Evolutionary conservation across 2,329 filamentous ascomycete species (phyloP), one percentile per base, ranked within the genome.

Genomic region (Aspergillus aculeatus): DNA sequence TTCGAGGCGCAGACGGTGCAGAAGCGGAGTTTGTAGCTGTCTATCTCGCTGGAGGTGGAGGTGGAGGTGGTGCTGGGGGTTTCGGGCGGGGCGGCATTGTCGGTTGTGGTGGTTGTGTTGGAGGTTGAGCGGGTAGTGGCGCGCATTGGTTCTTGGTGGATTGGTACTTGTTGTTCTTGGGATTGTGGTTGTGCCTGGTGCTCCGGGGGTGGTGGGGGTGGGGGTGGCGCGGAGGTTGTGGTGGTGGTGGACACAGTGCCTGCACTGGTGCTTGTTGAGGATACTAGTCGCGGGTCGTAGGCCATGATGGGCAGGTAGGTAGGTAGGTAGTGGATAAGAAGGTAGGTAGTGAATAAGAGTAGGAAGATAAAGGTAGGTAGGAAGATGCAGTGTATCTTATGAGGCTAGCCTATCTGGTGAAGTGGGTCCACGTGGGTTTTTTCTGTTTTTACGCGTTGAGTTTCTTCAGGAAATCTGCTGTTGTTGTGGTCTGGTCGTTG

Each of bases 1-100:
- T 99, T 99, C 71, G 92, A 96, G 7, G 95, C 95, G 78, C 95
- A 99, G n/a, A 99, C 94, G 2, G 95, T 98, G 81, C 93, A 97
- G 78, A 98, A 97, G 73, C 91, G 96, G 63, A 99, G 84, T 78
- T 95, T 96, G 83, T 88, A 96, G 55, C 83, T 85, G n/a, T 80
- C 80, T 26, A 84, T 21, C 50, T 38, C 21, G 49, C 65, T 62
- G 73, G 71, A 32, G 73, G 69, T 19, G 71, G 70, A 19, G 44
- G 32, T 48, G 32, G 21, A n/a, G 58, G 4, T 50, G 54, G 50
- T 50, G 26, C 47, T 14, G 19, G 50, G 49, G 23, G 51, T 26
- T 23, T 58, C 38, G 44, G 57, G 50, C 23, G 47, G n/a, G 6
- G 52, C 21, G 57, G 41, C 55, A 31, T 41, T 29, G 47, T 19